Evolutionary conservation across 192 early-diverging fungal species (phyloP).

Genomic region (Backusella tuberculispora): DNA sequence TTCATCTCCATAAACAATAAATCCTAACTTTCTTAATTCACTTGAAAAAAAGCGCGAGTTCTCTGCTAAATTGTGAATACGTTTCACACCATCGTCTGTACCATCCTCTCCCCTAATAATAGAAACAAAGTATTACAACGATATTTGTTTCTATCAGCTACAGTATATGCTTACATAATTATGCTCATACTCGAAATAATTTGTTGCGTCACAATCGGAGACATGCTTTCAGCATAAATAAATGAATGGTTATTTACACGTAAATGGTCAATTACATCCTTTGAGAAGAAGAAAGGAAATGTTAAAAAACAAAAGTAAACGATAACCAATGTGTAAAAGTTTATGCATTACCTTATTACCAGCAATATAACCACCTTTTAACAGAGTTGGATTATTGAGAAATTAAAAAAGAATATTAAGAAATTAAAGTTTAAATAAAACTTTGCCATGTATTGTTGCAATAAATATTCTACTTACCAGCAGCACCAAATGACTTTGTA

Average conservation of each 20-base stretch:
- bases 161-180: constrained; percentile 38
- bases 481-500: constrained; percentile 91
- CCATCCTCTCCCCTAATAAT: constrained; percentile 54
- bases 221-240: constrained; percentile 82
- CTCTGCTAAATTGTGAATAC: constrained; percentile 77
- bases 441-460: constrained; percentile 28
- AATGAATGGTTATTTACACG: constrained; percentile 72
- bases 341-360: constrained; percentile 49
- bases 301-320: neutral
- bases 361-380: constrained; percentile 77
- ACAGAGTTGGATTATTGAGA: neutral
- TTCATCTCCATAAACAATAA: constrained; percentile 81
- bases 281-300: neutral
- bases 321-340: neutral
- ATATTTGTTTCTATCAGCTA: no score
- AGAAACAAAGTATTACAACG: neutral
- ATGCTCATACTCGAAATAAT: constrained; percentile 80
- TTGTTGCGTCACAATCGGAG: constrained; percentile 80
- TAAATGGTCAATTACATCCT: constrained; percentile 73
- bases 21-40: constrained; percentile 75
- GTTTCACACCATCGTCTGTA: constrained; percentile 72
- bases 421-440: no score
- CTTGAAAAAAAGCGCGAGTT: constrained; percentile 80
- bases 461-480: constrained; percentile 88
- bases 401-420: neutral